Base-by-base conservation (phyloP, 345 rosid genomes). In the Corymbia maculata region DNA sequence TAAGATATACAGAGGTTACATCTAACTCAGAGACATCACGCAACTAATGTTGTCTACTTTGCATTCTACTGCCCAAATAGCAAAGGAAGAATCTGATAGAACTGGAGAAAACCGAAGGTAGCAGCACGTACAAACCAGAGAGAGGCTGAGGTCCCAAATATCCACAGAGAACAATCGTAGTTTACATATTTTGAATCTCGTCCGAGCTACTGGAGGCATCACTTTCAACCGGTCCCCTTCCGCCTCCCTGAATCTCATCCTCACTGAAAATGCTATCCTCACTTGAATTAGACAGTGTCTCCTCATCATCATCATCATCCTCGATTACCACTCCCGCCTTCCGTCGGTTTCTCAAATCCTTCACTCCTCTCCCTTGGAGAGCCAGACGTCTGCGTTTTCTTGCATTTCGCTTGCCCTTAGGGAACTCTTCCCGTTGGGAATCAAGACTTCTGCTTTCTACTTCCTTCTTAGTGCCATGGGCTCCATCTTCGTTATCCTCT, bases 351-450 rank as follows among this genome's bases (percentile, higher is more conserved):
- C 93, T 92, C 82, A 93, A 89, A 90, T 95, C 96, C 90, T 95
- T 95, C 79, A 96, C 88, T 89, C 94, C 95, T 92, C 95, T 95
- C 85, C 99, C 98, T 93, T 95, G 97, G 85, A 96, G 91, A 86
- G 95, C 93, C 87, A 95, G 90, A 49, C 95, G 94, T 91, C 98
- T 92, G 49, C 99, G 90, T 91, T 95, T 96, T 92, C 98, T 94
- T 57, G 97, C 98, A 89, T 96, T 95, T 61, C 98, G 91, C 92
- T 98, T 98, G 52, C 98, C 99, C 95, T 97, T 97, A 13, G 99
- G 99, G 89, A 94, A 94, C 70, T 95, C 98, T 88, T 97, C 98
- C 86, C 92, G 94, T 87, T 94, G 98, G 51, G 99, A 93, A 75
- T 93, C 95, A 12, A 93, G 89, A 91, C 92, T 88, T 88, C 89